A percentile compares a stretch with the other conserved stretches of the same genome.
phyloP scores from a whole-genome alignment of 495 filamentous ascomycete genomes.

The Podospora anserina region DNA sequence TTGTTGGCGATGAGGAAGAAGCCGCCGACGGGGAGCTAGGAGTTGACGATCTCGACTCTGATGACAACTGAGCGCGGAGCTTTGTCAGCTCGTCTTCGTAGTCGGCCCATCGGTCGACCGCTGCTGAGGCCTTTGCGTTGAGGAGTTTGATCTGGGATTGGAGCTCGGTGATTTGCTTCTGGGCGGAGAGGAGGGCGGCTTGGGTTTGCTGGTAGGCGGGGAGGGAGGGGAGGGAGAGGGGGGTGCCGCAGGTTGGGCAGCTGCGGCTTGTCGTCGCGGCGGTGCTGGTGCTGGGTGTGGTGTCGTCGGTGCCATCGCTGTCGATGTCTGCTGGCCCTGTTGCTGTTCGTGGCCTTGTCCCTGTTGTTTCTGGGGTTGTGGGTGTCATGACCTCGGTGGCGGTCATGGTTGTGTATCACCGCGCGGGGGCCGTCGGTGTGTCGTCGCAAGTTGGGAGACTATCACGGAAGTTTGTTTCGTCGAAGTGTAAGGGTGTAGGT shows the following conservation, averaged over 20 bases:
- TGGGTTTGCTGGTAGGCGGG: conserved; percentile 42
- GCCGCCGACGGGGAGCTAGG: background rate
- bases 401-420: conserved; percentile 6
- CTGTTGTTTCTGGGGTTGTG: conserved; percentile 7
- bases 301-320: background rate
- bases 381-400: conserved; percentile 12
- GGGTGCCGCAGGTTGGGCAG: conserved; percentile 36
- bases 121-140: conserved; percentile 71
- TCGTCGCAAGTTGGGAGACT: background rate
- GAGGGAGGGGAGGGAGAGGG: conserved; percentile 32
- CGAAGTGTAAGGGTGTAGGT: background rate
- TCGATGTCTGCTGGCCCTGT: background rate
- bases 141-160: conserved; percentile 73
- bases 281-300: background rate
- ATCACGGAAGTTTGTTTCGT: background rate
- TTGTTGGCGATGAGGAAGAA: background rate
- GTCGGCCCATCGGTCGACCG: conserved; percentile 80
- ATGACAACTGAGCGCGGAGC: conserved; percentile 50
- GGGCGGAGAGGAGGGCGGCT: conserved; percentile 54
- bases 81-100: conserved; percentile 87
- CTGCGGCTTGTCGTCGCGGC: conserved; percentile 22
- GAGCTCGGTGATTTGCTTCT: conserved; percentile 72
- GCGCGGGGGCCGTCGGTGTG: background rate
- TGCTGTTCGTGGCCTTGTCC: background rate
- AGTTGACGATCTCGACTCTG: background rate